Evolutionary conservation across 345 rosid genomes (phyloP), one percentile per base, ranked within the genome.

Genomic region (Murraya koenigii): DNA sequence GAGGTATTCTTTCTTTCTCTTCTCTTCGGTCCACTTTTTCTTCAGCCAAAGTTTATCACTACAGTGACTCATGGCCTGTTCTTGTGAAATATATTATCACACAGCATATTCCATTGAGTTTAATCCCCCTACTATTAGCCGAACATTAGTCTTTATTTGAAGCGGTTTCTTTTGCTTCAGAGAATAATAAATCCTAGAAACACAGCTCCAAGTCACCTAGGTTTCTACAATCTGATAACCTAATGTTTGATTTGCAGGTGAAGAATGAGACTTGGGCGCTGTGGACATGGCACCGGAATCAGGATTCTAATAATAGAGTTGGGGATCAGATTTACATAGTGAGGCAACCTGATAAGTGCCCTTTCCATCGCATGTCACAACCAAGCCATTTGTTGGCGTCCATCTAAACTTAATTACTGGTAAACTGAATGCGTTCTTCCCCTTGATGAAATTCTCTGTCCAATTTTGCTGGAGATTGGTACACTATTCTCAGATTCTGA

Each of bases 201-300:
- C 47, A 25, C 36, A 69, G 28, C 58, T 68, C 22, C 0, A n/a
- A 25, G 22, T 26, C 44, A 33, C 52, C 19, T 4, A 33, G 22
- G 64, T 9, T 62, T 58, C 8, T 72, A 72, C 4, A 32, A 72
- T 72, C 75, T 35, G 20, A 58, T 44, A n/a, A 33, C 41, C 23
- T 32, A 7, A 7, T 11, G 26, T 67, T 69, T 19, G 69, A 33
- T 54, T 69, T 81, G 81, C 86, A 93, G 99, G 90, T 93, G 68
- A 93, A 89, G 77, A 95, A 95, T 67, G 99, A 89, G 75, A 93
- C 97, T 9, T 88, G 91, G 88, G 97, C 98, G 20, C 65, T 93
- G 56, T 93, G 99, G 99, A 92, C 91, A 28, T 95, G 98, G 98
- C 87, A 90, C 36, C 80, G 98, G 41, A 95, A 95, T 66, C 99